Base-by-base conservation (phyloP, 2,329 filamentous ascomycete genomes). In the Alternaria hordeiaustralica region DNA sequence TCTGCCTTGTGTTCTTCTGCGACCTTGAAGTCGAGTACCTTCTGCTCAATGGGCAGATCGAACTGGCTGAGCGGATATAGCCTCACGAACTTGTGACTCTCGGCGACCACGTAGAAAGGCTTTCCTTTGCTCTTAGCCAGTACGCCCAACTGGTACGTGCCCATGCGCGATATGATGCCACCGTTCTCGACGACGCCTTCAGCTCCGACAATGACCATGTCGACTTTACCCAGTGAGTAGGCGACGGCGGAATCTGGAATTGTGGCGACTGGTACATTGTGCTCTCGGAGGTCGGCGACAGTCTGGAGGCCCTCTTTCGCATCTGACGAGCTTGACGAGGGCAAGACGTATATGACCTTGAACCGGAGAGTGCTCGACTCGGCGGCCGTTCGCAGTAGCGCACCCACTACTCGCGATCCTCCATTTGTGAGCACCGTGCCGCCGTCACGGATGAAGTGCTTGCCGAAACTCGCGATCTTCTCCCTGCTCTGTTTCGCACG, bases 31-130 rank as follows among this genome's bases (percentile, higher is more conserved):
- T 92, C 88, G 63, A 96, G 85, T 13, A 96, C 87, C 33, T 88
- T 86, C 80, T 97, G 93, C 75, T 91, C 87, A 69, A 97, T 89
- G 0, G 92, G 92, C 62, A 97, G 83, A 75, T 96, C 92, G 63
- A 90, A 88, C 80, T 97, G 93, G 66, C 90, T 89, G 21, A 96
- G 83, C 1, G 95, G 93, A 73, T 94, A 96, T 59, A 96, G 86
- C 73, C 94, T 87, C 49, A 96, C 93, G 77, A 99, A 97, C 82
- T 99, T 99, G 84, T 99, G 96, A 73, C 92, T 96, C 83, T 99
- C 96, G 1, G 92, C 92, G 6, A 96, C 94, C 18, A 97, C 94
- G 75, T 96, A 97, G 71, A 98, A 93, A 0, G 92, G 92, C 66
- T 92, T 90, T 43, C 90, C 88, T 65, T 87, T 86, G 13, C 87